Conservation (phyloP, 2,329 filamentous ascomycete genomes). For the Triangularia setosa region DNA sequence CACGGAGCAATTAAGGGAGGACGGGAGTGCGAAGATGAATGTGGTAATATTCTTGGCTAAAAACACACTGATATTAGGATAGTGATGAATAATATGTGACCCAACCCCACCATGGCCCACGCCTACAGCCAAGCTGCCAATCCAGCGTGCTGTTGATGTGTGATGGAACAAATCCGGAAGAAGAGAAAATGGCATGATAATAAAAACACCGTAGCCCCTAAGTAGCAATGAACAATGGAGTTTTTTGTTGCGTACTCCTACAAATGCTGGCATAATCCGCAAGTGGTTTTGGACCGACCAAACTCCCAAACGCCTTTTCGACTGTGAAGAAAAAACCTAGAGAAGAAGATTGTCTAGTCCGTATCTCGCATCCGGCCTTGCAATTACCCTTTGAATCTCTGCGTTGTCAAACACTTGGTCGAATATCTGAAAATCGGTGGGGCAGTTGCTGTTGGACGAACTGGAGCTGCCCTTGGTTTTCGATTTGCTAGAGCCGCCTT, state of each 20-base stretch:
- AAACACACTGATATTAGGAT: neutral
- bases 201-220: neutral
- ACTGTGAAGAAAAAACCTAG: neutral
- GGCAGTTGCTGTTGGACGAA: constrained; percentile 27
- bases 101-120: neutral
- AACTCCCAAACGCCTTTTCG: neutral
- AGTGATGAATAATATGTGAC: neutral
- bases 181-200: neutral
- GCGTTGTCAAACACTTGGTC: constrained; percentile 46
- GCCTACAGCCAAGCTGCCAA: constrained; percentile 4
- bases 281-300: neutral
- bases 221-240: neutral
- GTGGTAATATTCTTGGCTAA: neutral
- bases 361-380: constrained; percentile 52
- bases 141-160: constrained; percentile 1
- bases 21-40: neutral
- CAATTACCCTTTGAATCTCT: constrained; percentile 49
- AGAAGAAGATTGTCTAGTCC: constrained; percentile 50
- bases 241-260: constrained; percentile 1
- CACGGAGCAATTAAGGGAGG: neutral
- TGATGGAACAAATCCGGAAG: neutral
- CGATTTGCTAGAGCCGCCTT: constrained; percentile 26
- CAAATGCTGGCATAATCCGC: constrained; percentile 11
- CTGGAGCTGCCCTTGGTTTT: constrained; percentile 31
- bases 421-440: constrained; percentile 52